phyloP scores from a whole-genome alignment of 768 basidiomycete species.

The Nidularia pulvinata region DNA sequence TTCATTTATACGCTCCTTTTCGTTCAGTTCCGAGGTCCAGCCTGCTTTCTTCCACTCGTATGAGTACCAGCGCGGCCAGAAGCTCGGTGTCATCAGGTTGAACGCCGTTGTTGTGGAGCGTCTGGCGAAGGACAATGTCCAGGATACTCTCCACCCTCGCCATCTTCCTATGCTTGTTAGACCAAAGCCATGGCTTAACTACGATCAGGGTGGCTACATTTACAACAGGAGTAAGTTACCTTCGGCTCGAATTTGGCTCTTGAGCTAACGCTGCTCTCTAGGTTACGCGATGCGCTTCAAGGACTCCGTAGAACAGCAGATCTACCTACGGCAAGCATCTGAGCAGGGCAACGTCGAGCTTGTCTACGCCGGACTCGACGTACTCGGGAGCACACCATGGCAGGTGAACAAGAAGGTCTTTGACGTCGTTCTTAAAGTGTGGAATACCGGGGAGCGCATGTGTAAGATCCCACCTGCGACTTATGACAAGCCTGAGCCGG shows the following conservation, averaged over 20 bases:
- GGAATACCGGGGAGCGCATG: slow-evolving; percentile 84
- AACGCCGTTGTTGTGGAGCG: slow-evolving; percentile 81
- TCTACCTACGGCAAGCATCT: slow-evolving; percentile 77
- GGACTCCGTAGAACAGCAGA: slow-evolving; percentile 81
- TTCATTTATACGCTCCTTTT: slow-evolving; percentile 3
- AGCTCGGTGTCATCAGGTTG: slow-evolving; percentile 88
- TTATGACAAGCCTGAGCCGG: slow-evolving; percentile 66
- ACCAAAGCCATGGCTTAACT: slow-evolving; percentile 84
- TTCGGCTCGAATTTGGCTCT: neutral
- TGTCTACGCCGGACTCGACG: slow-evolving; percentile 88
- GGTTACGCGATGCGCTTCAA: slow-evolving; percentile 91
- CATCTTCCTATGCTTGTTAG: slow-evolving; percentile 95
- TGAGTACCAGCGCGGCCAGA: slow-evolving; percentile 92
- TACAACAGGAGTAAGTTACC: slow-evolving; percentile 64
- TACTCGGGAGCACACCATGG: slow-evolving; percentile 91
- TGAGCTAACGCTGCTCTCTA: slow-evolving; percentile 17
- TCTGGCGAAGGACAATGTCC: slow-evolving; percentile 71
- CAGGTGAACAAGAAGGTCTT: slow-evolving; percentile 79
- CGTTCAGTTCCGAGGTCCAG: slow-evolving; percentile 68
- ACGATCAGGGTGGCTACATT: slow-evolving; percentile 83
- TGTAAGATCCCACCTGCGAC: slow-evolving; percentile 83
- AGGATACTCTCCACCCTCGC: slow-evolving; percentile 82
- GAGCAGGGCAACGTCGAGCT: slow-evolving; percentile 76
- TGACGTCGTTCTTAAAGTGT: slow-evolving; percentile 73
- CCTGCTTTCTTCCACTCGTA: slow-evolving; percentile 92